Conservation (phyloP, 2,329 filamentous ascomycete species). For the Capronia epimyces region DNA sequence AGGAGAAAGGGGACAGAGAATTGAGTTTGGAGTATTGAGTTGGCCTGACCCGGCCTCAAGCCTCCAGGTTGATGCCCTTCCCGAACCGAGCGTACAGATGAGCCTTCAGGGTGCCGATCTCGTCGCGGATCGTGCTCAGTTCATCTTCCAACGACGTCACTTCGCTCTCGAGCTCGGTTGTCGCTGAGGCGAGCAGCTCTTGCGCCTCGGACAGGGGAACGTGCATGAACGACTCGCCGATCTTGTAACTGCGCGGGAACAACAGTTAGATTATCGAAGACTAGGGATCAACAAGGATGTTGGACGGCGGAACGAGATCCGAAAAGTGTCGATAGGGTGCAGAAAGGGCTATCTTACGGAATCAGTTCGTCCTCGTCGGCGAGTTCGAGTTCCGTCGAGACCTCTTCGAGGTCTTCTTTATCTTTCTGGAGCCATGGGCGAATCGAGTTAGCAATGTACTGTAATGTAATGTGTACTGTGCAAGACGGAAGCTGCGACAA, state of each 20-base stretch:
- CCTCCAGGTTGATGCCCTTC: constrained; percentile 89
- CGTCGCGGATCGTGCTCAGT: constrained; percentile 67
- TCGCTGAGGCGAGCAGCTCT: constrained; percentile 69
- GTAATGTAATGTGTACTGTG: too few relatives aligned
- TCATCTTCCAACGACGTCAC: constrained; percentile 71
- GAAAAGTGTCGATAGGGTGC: not conserved
- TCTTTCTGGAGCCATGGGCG: constrained; percentile 65
- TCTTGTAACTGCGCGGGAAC: constrained; percentile 67
- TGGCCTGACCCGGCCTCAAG: constrained; percentile 10
- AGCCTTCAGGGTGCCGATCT: constrained; percentile 87
- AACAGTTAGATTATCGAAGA: constrained; percentile 1
- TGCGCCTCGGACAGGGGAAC: constrained; percentile 79
- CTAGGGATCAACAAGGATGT: too few relatives aligned
- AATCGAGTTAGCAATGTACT: not conserved
- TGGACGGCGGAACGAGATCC: not conserved
- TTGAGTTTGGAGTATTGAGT: not conserved
- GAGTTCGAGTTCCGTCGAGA: constrained; percentile 84
- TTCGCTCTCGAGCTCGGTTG: constrained; percentile 68
- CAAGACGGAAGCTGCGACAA: too few relatives aligned
- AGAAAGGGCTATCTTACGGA: constrained; percentile 62
- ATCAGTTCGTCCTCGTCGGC: constrained; percentile 88
- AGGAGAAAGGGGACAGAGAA: not conserved
- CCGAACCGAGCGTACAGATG: constrained; percentile 92
- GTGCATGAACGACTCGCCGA: constrained; percentile 92
- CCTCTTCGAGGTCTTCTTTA: constrained; percentile 94